Percentiles rank a stretch among this genome's conserved stretches.
Conservation (phyloP, 2,329 filamentous ascomycete species). For the Arthrobotrys sphaeroides region DNA sequence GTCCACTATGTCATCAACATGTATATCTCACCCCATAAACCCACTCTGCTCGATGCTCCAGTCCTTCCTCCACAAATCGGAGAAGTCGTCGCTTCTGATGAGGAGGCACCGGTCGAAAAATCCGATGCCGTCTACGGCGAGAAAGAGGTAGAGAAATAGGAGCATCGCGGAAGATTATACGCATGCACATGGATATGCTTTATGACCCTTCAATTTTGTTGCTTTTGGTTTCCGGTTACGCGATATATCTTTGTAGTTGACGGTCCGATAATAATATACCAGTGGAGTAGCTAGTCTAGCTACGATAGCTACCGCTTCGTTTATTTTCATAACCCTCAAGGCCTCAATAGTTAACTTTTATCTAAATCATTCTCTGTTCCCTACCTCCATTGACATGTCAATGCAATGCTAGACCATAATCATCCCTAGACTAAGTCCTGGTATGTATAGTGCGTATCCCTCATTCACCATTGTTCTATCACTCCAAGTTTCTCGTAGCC, state of each 20-base stretch:
- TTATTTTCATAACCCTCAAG: too few relatives aligned
- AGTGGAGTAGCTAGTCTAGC: too few relatives aligned
- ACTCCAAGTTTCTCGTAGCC: too few relatives aligned
- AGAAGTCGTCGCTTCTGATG: conserved; percentile 51
- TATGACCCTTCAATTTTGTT: not conserved
- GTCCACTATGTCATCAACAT: conserved; percentile 62
- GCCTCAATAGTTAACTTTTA: too few relatives aligned
- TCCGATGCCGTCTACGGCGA: conserved; percentile 25
- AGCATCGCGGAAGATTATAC: not conserved
- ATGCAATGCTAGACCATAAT: too few relatives aligned
- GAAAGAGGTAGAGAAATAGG: conserved; percentile 46
- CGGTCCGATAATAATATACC: not conserved
- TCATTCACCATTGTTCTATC: too few relatives aligned
- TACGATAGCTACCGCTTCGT: too few relatives aligned
- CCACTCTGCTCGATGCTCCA: conserved; percentile 40
- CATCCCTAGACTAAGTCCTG: too few relatives aligned
- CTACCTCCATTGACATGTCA: too few relatives aligned
- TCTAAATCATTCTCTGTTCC: too few relatives aligned
- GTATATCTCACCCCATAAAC: conserved; percentile 60
- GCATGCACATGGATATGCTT: not conserved
- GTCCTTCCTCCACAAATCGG: conserved; percentile 49
- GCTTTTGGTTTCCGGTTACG: not conserved
- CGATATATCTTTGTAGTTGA: not conserved
- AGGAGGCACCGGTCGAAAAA: conserved; percentile 39
- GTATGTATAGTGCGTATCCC: too few relatives aligned